Base-by-base conservation (phyloP, 345 rosid species). In the Rhizophora apiculata region DNA sequence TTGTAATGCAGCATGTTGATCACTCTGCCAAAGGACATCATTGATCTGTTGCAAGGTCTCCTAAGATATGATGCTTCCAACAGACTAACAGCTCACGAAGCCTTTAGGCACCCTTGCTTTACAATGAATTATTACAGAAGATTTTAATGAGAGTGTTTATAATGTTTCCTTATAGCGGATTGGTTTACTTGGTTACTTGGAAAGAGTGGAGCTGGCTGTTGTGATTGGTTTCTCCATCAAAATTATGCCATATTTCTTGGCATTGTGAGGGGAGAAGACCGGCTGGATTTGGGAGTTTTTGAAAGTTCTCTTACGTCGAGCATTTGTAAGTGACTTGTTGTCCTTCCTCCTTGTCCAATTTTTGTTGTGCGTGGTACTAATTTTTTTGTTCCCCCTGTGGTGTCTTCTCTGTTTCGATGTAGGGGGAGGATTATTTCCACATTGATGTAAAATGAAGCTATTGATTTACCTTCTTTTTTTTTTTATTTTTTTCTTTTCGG, bases 1-100 rank as follows among this genome's bases (percentile, higher is more conserved):
- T 86, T 6, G 87, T 88, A 65, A 86, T 85, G 93, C 87, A 76
- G 77, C 86, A 83, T 63, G 93, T 83, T 32, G 91, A 88, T 83
- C 91, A 88, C 81, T 88, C 88, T 0, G 91, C 89, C 10, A 85
- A 85, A 88, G 11, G 84, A 85, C 66, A 82, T 86, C 61, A 86
- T 85, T n/a, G 89, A 83, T 61, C 87, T 83, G 15, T 68, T 86
- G 79, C 93, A 85, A 69, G 87, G 85, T 67, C 89, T 88, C 26
- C 87, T 88, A 48, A 78, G 81, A 43, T 82, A 83, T 34, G 89
- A 88, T 26, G 88, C 89, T 21, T 70, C 87, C 29, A 74, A 22
- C 39, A 72, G 90, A 71, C 73, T 88, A 58, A 82, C 84, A 0
- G 89, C 91, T 34, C 82, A 68, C 11, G 81, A 86, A 61, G 91